phyloP scores from a whole-genome alignment of 768 basidiomycete species.

The Symmetrospora coprosmae region DNA sequence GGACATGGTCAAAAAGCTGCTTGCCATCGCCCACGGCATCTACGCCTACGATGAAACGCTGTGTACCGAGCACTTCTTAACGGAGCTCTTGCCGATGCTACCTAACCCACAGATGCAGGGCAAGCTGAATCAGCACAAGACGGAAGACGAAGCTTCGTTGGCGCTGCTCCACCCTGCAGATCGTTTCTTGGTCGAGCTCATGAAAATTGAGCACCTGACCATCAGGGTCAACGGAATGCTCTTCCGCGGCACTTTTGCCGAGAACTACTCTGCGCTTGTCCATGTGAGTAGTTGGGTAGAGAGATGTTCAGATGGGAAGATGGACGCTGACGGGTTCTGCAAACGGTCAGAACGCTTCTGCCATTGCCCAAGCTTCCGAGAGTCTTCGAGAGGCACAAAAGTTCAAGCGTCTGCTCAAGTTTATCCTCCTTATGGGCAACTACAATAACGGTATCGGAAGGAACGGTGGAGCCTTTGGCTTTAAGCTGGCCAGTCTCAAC shows the following conservation, averaged over 20 bases:
- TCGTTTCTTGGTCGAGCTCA: constrained; percentile 88
- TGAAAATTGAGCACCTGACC: constrained; percentile 76
- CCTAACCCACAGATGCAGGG: constrained; percentile 88
- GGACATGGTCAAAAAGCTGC: constrained; percentile 22
- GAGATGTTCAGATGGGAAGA: too few species aligned
- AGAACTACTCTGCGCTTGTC: constrained; percentile 45
- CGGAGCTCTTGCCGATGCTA: constrained; percentile 70
- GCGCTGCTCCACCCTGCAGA: constrained; percentile 83
- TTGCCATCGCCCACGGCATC: constrained; percentile 40
- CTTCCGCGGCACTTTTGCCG: constrained; percentile 74
- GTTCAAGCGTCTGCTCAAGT: constrained; percentile 70
- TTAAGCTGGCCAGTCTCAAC: constrained; percentile 93
- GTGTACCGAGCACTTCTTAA: constrained; percentile 76
- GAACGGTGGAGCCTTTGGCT: constrained; percentile 93
- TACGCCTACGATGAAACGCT: constrained; percentile 72
- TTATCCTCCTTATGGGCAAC: constrained; percentile 89
- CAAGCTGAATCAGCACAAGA: constrained; percentile 76
- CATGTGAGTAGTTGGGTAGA: too few species aligned
- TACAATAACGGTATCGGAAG: constrained; percentile 95
- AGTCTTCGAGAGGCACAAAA: constrained; percentile 63
- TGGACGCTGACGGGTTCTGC: too few species aligned
- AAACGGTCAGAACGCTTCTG: constrained; percentile 56
- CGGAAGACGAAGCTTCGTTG: constrained; percentile 71
- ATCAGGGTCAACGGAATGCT: constrained; percentile 93
- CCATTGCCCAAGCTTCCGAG: constrained; percentile 65